A percentile compares a stretch with the other conserved stretches of the same genome.
phyloP scores from a whole-genome alignment of 768 basidiomycete genomes.

The Suillus spraguei region DNA sequence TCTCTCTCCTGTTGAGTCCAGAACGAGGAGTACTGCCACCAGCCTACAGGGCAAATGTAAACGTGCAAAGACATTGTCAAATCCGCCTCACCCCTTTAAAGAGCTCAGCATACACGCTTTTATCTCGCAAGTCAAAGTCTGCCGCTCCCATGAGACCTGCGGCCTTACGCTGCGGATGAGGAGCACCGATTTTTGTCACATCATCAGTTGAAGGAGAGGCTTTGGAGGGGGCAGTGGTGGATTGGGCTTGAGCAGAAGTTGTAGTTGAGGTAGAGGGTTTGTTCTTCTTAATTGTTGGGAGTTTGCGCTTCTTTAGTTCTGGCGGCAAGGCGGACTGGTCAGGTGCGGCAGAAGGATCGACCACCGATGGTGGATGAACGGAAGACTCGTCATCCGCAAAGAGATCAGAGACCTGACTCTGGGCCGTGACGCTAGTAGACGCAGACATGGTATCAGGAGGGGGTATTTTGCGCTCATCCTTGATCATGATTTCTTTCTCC shows the following conservation, averaged over 20 bases:
- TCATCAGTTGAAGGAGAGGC: conserved; percentile 22
- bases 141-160: conserved; percentile 47
- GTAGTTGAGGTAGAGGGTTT: conserved; percentile 39
- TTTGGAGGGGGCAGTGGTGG: conserved; percentile 30
- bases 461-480: conserved; percentile 43
- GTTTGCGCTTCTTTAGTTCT: conserved; percentile 57
- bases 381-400: conserved; percentile 35
- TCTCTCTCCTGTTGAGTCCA: conserved; percentile 42
- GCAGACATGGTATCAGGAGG: conserved; percentile 21
- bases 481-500: conserved; percentile 37
- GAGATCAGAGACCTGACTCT: conserved; percentile 30
- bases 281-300: conserved; percentile 71
- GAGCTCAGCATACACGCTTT: conserved; percentile 61
- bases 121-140: conserved; percentile 67
- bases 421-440: conserved; percentile 35
- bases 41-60: conserved; percentile 30
- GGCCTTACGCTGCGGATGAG: conserved; percentile 38
- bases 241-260: conserved; percentile 24
- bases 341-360: conserved; percentile 26
- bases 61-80: neutral
- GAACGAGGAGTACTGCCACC: conserved; percentile 47
- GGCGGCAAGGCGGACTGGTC: conserved; percentile 26
- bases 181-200: conserved; percentile 29
- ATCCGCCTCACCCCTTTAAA: conserved; percentile 53
- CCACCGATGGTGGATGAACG: neutral